These are phyloP conservation scores for Salix exigua DNA, from an alignment of 345 rosid genomes.

Conservation along the genomic window DNA sequence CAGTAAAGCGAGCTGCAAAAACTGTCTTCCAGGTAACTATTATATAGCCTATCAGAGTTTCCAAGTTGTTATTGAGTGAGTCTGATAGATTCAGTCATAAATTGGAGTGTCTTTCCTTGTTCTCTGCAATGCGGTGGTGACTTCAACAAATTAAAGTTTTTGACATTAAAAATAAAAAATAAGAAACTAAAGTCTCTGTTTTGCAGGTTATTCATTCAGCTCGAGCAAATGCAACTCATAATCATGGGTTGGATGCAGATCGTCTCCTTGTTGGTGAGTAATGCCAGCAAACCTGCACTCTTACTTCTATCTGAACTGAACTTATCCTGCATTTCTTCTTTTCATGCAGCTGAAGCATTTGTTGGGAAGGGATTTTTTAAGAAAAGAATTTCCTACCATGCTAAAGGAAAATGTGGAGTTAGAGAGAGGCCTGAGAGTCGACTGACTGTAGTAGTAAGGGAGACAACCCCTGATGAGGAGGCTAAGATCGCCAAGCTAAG, in stretches of 20 bases:
- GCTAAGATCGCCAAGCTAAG: slow-evolving; percentile 76
- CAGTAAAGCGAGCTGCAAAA: slow-evolving; percentile 72
- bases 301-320: background rate
- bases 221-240: slow-evolving; percentile 85
- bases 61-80: background rate
- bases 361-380: slow-evolving; percentile 70
- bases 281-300: slow-evolving; percentile 4
- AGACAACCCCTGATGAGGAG: slow-evolving; percentile 79
- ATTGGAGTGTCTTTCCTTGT: too few species aligned
- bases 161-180: background rate
- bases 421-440: slow-evolving; percentile 65
- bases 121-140: background rate
- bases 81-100: too few species aligned
- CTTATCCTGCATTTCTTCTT: background rate
- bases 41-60: background rate
- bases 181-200: background rate
- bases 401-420: slow-evolving; percentile 59
- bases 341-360: slow-evolving; percentile 78
- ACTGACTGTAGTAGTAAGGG: slow-evolving; percentile 76
- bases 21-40: slow-evolving; percentile 69
- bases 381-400: slow-evolving; percentile 66
- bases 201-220: slow-evolving; percentile 87
- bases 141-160: background rate
- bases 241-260: slow-evolving; percentile 81
- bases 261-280: slow-evolving; percentile 79